A percentile compares a stretch with the other conserved stretches of the same genome.
phyloP scores from a whole-genome alignment of 306 rosid species.

The Carpinus fangiana region DNA sequence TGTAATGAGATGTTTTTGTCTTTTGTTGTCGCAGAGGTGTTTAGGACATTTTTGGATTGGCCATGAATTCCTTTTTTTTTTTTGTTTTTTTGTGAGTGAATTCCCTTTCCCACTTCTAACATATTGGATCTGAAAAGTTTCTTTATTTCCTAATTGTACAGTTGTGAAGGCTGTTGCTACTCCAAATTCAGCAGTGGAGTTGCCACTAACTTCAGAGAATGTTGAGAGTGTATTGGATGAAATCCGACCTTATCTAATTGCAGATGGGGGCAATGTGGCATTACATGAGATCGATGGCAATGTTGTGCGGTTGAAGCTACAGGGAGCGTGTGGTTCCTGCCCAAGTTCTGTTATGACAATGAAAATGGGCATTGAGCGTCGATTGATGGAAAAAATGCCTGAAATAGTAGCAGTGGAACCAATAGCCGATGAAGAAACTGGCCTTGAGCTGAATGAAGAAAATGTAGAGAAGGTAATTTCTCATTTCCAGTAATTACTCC shows the following conservation, averaged over 20 bases:
- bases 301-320: slow-evolving; percentile 86
- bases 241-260: slow-evolving; percentile 80
- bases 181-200: slow-evolving; percentile 71
- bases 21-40: neutral
- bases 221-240: slow-evolving; percentile 81
- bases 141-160: slow-evolving; percentile 29
- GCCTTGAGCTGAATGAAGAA: slow-evolving; percentile 83
- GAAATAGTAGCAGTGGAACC: slow-evolving; percentile 95
- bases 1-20: neutral
- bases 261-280: slow-evolving; percentile 92
- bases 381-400: slow-evolving; percentile 93
- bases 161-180: slow-evolving; percentile 77
- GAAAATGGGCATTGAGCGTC: slow-evolving; percentile 96
- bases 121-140: slow-evolving; percentile 11
- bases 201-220: slow-evolving; percentile 81
- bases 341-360: slow-evolving; percentile 90
- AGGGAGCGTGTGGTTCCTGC: slow-evolving; percentile 98
- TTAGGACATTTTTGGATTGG: neutral
- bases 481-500: slow-evolving; percentile 3
- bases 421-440: slow-evolving; percentile 76
- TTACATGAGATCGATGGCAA: slow-evolving; percentile 91
- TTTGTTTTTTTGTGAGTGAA: neutral
- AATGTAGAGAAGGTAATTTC: slow-evolving; percentile 78
- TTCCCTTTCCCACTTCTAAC: neutral
- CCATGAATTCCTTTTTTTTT: neutral